Conservation (phyloP, 192 early-diverging fungal genomes). For the Pilaira anomala region DNA sequence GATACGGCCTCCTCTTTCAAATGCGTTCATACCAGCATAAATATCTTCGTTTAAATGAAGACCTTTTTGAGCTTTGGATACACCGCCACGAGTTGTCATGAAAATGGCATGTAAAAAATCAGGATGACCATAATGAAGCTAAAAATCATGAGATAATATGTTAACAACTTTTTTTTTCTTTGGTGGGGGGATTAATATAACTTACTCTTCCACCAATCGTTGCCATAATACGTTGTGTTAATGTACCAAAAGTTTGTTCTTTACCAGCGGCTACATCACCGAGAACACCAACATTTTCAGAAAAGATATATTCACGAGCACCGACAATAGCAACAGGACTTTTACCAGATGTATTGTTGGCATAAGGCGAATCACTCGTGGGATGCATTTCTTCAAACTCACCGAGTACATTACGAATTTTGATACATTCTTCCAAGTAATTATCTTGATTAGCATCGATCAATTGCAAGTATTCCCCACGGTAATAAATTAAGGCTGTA, state of each 20-base stretch:
- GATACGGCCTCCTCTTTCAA: constrained; percentile 80
- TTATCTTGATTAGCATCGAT: constrained; percentile 93
- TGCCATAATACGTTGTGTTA: constrained; percentile 83
- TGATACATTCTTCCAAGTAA: constrained; percentile 86
- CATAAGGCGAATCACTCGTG: constrained; percentile 68
- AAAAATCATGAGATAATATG: neutral
- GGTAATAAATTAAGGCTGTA: constrained; percentile 77
- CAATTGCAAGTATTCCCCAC: constrained; percentile 85
- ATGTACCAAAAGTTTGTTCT: constrained; percentile 84
- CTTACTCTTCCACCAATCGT: constrained; percentile 80
- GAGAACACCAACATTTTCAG: constrained; percentile 78
- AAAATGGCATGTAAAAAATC: constrained; percentile 87
- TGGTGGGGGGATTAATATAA: no score
- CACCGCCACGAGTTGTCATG: constrained; percentile 86
- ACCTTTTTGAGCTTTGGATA: constrained; percentile 88
- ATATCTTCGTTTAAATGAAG: constrained; percentile 93
- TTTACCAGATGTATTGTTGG: constrained; percentile 43
- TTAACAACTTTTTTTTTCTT: neutral
- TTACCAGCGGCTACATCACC: constrained; percentile 89
- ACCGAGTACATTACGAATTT: constrained; percentile 80
- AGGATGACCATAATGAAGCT: constrained; percentile 68
- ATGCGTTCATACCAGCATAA: constrained; percentile 88
- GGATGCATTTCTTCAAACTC: constrained; percentile 80
- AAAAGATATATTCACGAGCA: constrained; percentile 84
- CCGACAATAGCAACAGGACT: constrained; percentile 86